These are phyloP conservation scores for Mallotus japonicus DNA, from an alignment of 441 rosid genomes.

Conservation along the genomic window DNA sequence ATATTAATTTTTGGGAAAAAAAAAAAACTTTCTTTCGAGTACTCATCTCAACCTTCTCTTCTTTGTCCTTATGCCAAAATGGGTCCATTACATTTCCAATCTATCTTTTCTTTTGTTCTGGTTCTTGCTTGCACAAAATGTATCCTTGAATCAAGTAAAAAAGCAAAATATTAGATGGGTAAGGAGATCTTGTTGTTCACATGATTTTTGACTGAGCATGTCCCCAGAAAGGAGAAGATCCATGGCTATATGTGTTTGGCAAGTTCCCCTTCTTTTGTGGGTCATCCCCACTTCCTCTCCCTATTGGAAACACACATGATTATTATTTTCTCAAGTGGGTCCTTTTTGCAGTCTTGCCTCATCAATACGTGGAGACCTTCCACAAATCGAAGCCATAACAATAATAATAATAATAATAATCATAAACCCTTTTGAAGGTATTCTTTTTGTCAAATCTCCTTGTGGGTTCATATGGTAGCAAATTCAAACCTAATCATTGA, in stretches of 20 bases:
- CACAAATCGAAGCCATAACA: background rate
- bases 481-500: background rate
- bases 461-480: background rate
- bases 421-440: background rate
- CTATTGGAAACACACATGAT: constrained; percentile 18
- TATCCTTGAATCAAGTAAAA: constrained; percentile 9
- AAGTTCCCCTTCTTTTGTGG: constrained; percentile 5
- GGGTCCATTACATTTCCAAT: constrained; percentile 30
- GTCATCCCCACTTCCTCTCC: constrained; percentile 24
- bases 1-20: too few species aligned
- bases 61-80: background rate
- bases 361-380: background rate
- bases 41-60: constrained; percentile 15
- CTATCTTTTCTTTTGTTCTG: constrained; percentile 8
- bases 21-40: constrained; percentile 6
- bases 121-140: background rate
- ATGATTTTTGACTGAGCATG: constrained; percentile 15
- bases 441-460: background rate
- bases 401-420: background rate
- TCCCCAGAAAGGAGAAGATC: constrained; percentile 14
- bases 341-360: background rate
- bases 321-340: constrained; percentile 16
- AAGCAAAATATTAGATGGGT: background rate
- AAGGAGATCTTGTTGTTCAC: constrained; percentile 19
- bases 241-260: constrained; percentile 21